Percentiles rank a stretch among this genome's conserved stretches.
phyloP scores from a whole-genome alignment of 129 eudicot genomes.

The Chrysanthemum lavandulifolium region DNA sequence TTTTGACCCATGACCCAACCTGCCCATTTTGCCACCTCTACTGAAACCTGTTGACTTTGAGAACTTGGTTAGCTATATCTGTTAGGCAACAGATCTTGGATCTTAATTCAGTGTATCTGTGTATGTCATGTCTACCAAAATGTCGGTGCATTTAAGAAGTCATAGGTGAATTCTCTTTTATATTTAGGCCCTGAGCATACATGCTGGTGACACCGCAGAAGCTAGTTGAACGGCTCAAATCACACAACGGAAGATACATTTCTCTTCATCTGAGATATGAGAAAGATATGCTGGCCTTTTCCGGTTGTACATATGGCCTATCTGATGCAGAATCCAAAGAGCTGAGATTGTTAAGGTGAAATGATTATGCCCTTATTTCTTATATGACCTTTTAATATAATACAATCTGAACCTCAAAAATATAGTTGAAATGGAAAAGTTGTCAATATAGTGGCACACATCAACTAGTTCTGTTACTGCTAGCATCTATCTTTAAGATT shows the following conservation, averaged over 20 bases:
- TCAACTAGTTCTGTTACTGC: too few species aligned
- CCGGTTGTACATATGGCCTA: conserved; percentile 91
- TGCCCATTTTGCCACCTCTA: not conserved
- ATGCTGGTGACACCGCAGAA: conserved; percentile 87
- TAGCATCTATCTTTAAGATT: conserved; percentile 1
- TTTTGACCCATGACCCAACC: not conserved
- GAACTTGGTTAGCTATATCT: not conserved
- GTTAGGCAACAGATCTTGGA: conserved; percentile 2
- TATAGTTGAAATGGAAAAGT: too few species aligned
- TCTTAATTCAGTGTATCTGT: not conserved
- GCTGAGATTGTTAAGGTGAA: conserved; percentile 73
- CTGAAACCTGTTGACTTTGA: not conserved
- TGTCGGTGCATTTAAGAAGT: conserved; percentile 41
- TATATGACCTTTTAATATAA: not conserved
- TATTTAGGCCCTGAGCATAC: conserved; percentile 81
- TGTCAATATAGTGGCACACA: too few species aligned
- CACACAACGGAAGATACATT: conserved; percentile 63
- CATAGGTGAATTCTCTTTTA: conserved; percentile 60
- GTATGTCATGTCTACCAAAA: conserved; percentile 10
- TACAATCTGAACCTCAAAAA: not conserved
- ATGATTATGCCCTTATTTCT: conserved; percentile 2
- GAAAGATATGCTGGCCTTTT: conserved; percentile 94
- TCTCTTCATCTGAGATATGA: conserved; percentile 94
- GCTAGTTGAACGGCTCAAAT: conserved; percentile 83
- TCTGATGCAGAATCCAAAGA: conserved; percentile 75